A percentile compares a stretch with the other conserved stretches of the same genome.
These are phyloP conservation scores for Sisymbrium irio DNA, from an alignment of 345 rosid species.

Conservation along the genomic window DNA sequence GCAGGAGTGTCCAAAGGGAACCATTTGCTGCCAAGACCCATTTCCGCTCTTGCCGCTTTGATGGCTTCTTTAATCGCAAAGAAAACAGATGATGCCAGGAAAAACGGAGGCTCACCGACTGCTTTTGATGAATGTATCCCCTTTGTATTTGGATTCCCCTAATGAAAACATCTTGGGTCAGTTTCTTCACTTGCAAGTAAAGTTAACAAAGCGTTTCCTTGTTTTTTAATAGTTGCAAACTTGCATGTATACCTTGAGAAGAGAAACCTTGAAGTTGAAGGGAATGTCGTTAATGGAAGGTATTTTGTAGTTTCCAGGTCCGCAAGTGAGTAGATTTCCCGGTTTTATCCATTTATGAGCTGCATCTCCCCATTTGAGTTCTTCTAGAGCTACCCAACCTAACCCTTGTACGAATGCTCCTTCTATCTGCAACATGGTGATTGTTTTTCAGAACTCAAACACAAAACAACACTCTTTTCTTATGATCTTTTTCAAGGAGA, in stretches of 20 bases:
- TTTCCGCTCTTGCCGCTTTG: not conserved
- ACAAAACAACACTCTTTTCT: not conserved
- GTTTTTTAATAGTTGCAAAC: not conserved
- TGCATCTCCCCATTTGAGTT: conserved; percentile 2
- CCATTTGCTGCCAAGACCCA: not conserved
- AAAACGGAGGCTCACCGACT: not conserved
- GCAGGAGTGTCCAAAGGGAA: not conserved
- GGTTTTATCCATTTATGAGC: not conserved
- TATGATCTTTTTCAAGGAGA: not conserved
- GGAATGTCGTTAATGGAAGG: conserved; percentile 1
- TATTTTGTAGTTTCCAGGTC: not conserved
- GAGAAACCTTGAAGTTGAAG: not conserved
- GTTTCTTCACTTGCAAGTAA: not conserved
- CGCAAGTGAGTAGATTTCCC: not conserved
- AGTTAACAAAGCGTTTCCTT: not conserved
- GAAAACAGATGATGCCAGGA: not conserved
- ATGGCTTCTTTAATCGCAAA: not conserved
- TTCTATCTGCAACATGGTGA: not conserved
- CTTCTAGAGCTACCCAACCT: not conserved
- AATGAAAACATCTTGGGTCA: not conserved
- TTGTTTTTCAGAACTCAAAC: not conserved
- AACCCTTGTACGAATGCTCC: not conserved
- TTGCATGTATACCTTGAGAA: conserved; percentile 1
- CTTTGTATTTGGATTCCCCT: not conserved
- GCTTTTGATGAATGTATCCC: not conserved